Evolutionary conservation across 345 rosid genomes (phyloP), one percentile per base, ranked within the genome.

Genomic region (Pugionium dolabratum): DNA sequence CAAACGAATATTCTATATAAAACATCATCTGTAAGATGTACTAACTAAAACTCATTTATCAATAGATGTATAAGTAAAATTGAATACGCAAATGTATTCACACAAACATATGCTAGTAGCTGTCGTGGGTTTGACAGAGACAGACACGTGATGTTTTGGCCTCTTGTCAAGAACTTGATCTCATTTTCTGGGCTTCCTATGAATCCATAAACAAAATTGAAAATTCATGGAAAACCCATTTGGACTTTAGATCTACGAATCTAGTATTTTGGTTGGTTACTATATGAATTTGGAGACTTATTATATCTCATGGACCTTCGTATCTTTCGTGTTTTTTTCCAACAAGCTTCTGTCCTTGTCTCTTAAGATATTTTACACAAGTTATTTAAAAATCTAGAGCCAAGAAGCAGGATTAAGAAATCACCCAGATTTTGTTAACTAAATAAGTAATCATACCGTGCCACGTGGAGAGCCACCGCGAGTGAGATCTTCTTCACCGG

Each of bases 61-160:
- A 52, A 8, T 42, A 37, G 30, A 55, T 55, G 36, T 50, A 26
- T 1, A 62, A 62, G 44, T 32, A 41, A 65, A 56, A 27, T 4
- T 44, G 60, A 50, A 35, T 50, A 64, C 65, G 70, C 54, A 57
- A 36, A 39, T 56, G 64, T 32, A 31, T 40, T 9, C 8, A 54
- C 11, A 18, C 18, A 18, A 18, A 68, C 51, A 59, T 4, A 10
- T 51, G 62, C 49, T n/a, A 54, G 50, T 56, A 58, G 64, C 55
- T 48, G 59, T 42, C 59, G 59, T 59, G 71, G 60, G 6, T 7
- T 50, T 36, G 71, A 72, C 35, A 72, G 61, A 49, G 66, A 18
- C 18, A 18, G 18, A 18, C 66, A 64, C 66, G 76, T 72, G 64
- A 56, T 64, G 54, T 58, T 63, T 62, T 57, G 75, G 65, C 46